These are phyloP conservation scores for Solanum hybrid DNA, from an alignment of 305 asterid genomes.

Conservation along the genomic window DNA sequence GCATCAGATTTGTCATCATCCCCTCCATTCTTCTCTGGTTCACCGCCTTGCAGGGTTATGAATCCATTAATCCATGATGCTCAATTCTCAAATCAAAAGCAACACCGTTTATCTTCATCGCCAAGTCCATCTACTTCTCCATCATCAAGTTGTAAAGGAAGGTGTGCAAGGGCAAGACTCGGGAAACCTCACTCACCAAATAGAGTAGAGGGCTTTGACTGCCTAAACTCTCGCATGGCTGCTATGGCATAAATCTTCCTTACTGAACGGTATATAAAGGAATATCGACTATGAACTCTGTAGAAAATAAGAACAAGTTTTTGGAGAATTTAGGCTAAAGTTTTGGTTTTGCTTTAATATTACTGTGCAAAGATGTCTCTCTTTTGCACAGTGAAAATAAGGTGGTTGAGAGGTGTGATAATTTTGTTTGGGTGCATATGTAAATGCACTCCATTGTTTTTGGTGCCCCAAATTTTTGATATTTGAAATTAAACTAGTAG, in stretches of 20 bases:
- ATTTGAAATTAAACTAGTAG: neutral
- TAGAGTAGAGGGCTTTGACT: slow-evolving; percentile 43
- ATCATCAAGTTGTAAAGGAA: slow-evolving; percentile 16
- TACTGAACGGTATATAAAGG: neutral
- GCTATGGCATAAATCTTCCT: slow-evolving; percentile 17
- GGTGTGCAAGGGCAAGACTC: slow-evolving; percentile 16
- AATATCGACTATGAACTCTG: neutral
- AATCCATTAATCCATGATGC: slow-evolving; percentile 37
- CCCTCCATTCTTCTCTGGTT: slow-evolving; percentile 41
- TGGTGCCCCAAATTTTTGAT: neutral
- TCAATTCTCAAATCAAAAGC: slow-evolving; percentile 28
- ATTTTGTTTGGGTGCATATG: neutral
- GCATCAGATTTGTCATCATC: slow-evolving; percentile 22
- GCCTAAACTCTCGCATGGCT: slow-evolving; percentile 22
- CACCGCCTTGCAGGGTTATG: slow-evolving; percentile 45
- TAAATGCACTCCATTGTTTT: neutral
- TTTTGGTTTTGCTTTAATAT: neutral
- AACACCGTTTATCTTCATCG: neutral
- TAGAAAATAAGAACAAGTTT: neutral
- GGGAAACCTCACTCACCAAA: slow-evolving; percentile 32
- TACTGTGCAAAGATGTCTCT: neutral
- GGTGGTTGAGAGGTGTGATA: neutral
- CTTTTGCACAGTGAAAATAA: neutral
- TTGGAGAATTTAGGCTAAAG: neutral
- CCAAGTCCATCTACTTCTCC: slow-evolving; percentile 19